phyloP scores from a whole-genome alignment of 2,329 filamentous ascomycete species.

The Sarocladiaceae sp. region DNA sequence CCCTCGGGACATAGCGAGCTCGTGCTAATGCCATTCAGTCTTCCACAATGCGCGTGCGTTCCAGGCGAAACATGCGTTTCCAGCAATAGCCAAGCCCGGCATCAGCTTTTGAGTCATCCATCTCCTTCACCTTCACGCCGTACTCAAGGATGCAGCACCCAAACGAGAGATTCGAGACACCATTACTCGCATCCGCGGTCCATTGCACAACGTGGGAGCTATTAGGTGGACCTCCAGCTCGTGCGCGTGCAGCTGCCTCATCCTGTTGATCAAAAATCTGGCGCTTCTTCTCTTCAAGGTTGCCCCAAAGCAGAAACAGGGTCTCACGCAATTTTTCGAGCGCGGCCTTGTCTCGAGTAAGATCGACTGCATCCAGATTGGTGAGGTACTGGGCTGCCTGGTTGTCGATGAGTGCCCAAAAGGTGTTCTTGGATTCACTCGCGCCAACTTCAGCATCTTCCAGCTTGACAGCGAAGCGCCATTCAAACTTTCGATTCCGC shows the following conservation, averaged over 20 bases:
- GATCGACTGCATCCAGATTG: conserved; percentile 42
- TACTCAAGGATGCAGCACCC: conserved; percentile 67
- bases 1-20: no score
- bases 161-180: conserved; percentile 53
- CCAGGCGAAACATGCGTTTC: conserved; percentile 58
- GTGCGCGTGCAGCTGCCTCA: conserved; percentile 9
- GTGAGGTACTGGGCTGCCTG: conserved; percentile 41
- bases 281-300: conserved; percentile 65
- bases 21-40: not conserved
- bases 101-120: conserved; percentile 35
- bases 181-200: not conserved
- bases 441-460: conserved; percentile 56
- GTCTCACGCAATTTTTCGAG: conserved; percentile 57
- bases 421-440: conserved; percentile 19
- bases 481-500: conserved; percentile 56
- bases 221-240: conserved; percentile 27
- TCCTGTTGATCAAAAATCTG: not conserved
- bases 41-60: conserved; percentile 51
- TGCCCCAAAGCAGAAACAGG: conserved; percentile 77
- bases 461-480: conserved; percentile 74
- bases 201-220: conserved; percentile 25
- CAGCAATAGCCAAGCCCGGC: conserved; percentile 44
- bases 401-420: conserved; percentile 67
- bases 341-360: conserved; percentile 43
- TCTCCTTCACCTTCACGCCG: conserved; percentile 44